phyloP scores from a whole-genome alignment of 2,329 filamentous ascomycete species.

The Karstenula rhodostoma region DNA sequence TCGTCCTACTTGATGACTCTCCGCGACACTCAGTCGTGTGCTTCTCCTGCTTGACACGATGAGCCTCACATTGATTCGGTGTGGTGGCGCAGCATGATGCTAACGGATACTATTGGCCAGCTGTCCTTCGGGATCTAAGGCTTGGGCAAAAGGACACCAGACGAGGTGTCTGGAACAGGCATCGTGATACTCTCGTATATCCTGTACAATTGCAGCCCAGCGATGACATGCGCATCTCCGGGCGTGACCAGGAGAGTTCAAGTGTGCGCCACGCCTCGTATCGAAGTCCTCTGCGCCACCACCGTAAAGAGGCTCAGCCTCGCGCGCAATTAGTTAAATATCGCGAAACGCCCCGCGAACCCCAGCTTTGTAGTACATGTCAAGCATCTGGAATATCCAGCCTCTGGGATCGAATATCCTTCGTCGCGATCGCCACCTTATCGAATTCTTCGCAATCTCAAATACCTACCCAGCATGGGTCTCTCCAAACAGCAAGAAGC shows the following conservation, averaged over 20 bases:
- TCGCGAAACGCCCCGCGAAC: background rate
- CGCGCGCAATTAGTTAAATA: background rate
- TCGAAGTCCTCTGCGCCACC: background rate
- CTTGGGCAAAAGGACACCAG: no score
- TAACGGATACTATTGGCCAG: no score
- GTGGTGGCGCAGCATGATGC: no score
- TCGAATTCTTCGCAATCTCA: background rate
- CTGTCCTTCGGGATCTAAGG: no score
- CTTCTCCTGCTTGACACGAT: no score
- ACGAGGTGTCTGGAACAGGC: no score
- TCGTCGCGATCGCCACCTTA: background rate
- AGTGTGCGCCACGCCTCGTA: background rate
- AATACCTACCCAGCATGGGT: background rate
- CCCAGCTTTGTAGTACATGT: background rate
- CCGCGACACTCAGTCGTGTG: no score
- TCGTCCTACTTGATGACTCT: no score
- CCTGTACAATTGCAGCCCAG: background rate
- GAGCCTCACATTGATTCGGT: no score
- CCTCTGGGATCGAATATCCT: background rate
- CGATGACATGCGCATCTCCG: background rate
- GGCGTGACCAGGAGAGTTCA: background rate
- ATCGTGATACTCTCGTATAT: no score
- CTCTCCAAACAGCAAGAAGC: slow-evolving; percentile 3
- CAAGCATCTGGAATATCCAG: background rate
- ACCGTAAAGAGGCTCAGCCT: background rate